phyloP scores from a whole-genome alignment of 73 alveolate genomes.

The Tetrahymena malaccensis region DNA sequence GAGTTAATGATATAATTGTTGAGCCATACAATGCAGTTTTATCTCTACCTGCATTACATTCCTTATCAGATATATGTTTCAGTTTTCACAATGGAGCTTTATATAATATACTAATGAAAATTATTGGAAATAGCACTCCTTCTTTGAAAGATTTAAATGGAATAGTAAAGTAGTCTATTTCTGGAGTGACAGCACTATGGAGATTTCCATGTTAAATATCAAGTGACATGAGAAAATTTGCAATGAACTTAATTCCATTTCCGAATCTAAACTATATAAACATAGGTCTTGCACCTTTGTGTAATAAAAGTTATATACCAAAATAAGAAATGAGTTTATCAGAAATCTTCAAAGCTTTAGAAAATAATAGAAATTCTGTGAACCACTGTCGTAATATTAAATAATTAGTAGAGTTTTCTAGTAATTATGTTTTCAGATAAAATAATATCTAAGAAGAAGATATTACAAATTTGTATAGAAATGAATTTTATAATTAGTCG shows the following conservation, averaged over 20 bases:
- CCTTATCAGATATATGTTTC: conserved; percentile 70
- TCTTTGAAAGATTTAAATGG: conserved; percentile 40
- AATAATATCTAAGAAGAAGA: too few species aligned
- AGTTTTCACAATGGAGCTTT: conserved; percentile 72
- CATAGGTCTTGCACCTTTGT: conserved; percentile 36
- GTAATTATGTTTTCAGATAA: not conserved
- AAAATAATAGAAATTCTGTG: not conserved
- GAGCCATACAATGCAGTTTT: conserved; percentile 90
- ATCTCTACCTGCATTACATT: conserved; percentile 71
- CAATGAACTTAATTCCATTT: conserved; percentile 52
- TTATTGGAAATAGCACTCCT: not conserved
- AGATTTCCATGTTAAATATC: conserved; percentile 57
- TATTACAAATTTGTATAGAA: too few species aligned
- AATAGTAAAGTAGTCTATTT: conserved; percentile 19
- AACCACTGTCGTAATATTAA: not conserved
- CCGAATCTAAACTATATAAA: conserved; percentile 47
- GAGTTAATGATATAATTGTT: conserved; percentile 83
- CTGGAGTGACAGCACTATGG: conserved; percentile 35
- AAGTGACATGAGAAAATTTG: conserved; percentile 44
- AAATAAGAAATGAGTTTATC: not conserved
- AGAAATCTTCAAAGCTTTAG: not conserved
- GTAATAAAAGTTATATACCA: not conserved
- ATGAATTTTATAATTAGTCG: not conserved
- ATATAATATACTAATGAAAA: conserved; percentile 22
- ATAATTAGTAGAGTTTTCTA: not conserved